Conservation (phyloP, 257 asterid species). For the Galeopsis tetrahit region DNA sequence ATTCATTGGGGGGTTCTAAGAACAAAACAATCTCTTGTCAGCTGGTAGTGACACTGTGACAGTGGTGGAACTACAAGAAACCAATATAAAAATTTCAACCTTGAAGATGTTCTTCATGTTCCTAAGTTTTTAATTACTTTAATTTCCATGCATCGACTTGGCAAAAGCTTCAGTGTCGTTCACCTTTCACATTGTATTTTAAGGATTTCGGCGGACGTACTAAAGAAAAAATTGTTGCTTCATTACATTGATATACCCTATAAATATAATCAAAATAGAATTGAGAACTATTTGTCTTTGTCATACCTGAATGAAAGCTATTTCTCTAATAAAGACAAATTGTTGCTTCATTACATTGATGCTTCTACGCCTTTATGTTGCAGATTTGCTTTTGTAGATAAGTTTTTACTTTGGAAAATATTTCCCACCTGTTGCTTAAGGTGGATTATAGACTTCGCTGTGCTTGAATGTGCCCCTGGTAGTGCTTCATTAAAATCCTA, state of each 20-base stretch:
- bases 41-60: not conserved
- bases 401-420: slow-evolving; percentile 90
- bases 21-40: not conserved
- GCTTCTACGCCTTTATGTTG: slow-evolving; percentile 33
- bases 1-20: not conserved
- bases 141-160: not conserved
- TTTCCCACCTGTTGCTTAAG: slow-evolving; percentile 84
- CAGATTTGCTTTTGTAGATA: slow-evolving; percentile 86
- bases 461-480: slow-evolving; percentile 75
- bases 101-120: not conserved
- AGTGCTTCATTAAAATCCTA: slow-evolving; percentile 43
- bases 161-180: not conserved
- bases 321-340: not conserved
- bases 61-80: not conserved
- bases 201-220: not conserved
- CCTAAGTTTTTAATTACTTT: not conserved
- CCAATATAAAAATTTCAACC: not conserved
- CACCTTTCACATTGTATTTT: not conserved
- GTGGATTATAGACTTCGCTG: slow-evolving; percentile 95
- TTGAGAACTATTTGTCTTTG: not conserved
- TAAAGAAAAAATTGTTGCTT: not conserved
- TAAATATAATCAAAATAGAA: not conserved
- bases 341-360: not conserved
- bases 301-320: not conserved
- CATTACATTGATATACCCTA: not conserved